Percentiles rank a stretch among this genome's conserved stretches.
These are phyloP conservation scores for Globisporangium iwayamae DNA, from an alignment of 352 stramenopile genomes.

Conservation along the genomic window DNA sequence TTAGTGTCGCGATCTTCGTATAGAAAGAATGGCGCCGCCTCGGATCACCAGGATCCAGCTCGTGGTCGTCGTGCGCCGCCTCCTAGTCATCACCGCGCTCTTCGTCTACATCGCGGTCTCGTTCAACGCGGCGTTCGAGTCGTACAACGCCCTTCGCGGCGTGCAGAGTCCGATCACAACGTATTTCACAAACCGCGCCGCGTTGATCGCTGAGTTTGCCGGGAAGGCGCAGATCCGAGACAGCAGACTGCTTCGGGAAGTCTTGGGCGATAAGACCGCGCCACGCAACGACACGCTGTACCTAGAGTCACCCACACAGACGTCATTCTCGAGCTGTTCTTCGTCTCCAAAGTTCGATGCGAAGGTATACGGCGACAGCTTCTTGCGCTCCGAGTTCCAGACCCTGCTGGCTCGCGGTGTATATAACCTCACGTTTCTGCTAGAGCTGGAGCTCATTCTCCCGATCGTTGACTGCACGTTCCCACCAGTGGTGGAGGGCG, in stretches of 20 bases:
- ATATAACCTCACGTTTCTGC: slow-evolving; percentile 23
- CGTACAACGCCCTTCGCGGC: background rate
- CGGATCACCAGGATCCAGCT: background rate
- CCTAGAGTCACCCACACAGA: slow-evolving; percentile 19
- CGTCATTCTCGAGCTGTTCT: slow-evolving; percentile 22
- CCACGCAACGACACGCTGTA: slow-evolving; percentile 28
- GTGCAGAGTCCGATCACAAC: background rate
- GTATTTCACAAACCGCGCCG: background rate
- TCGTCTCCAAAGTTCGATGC: slow-evolving; percentile 11
- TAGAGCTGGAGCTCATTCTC: slow-evolving; percentile 1
- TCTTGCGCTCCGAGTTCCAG: slow-evolving; percentile 24
- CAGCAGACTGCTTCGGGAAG: slow-evolving; percentile 26
- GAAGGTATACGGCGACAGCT: slow-evolving; percentile 31
- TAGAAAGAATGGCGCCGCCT: background rate
- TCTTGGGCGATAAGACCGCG: slow-evolving; percentile 25
- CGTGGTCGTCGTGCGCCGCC: slow-evolving; percentile 1
- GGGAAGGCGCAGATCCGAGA: slow-evolving; percentile 25
- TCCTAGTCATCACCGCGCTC: background rate
- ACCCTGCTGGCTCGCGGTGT: slow-evolving; percentile 16
- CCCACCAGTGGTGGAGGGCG: background rate
- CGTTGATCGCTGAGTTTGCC: slow-evolving; percentile 25
- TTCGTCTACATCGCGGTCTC: slow-evolving; percentile 11
- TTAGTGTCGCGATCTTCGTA: too few relatives aligned
- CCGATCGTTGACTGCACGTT: slow-evolving; percentile 17
- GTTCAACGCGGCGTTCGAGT: background rate